A percentile compares a stretch with the other conserved stretches of the same genome.
Evolutionary conservation across 768 basidiomycete genomes (phyloP).

Genomic region (Coprinopsis cinerea): DNA sequence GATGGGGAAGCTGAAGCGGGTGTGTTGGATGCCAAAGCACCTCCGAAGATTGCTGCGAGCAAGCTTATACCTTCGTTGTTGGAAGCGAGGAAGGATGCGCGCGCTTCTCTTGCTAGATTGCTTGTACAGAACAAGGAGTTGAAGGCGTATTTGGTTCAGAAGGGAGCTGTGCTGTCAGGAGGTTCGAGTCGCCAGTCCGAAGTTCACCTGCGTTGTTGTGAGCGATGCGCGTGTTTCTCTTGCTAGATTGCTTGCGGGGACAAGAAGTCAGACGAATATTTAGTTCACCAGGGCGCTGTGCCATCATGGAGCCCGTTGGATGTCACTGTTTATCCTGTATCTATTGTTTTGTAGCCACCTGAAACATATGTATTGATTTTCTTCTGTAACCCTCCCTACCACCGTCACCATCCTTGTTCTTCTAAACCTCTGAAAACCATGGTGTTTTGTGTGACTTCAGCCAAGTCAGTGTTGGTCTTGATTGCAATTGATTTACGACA

Average conservation of each 20-base stretch:
- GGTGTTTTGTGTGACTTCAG: not conserved
- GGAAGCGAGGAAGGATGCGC: slow-evolving; percentile 16
- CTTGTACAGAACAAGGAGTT: not conserved
- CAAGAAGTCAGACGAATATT: too few species aligned
- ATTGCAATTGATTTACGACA: not conserved
- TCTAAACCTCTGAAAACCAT: not conserved
- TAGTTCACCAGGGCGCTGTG: too few species aligned
- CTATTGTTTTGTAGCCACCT: too few species aligned
- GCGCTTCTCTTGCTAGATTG: not conserved
- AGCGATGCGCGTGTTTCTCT: too few species aligned
- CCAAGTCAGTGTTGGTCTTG: not conserved
- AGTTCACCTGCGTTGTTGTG: too few species aligned
- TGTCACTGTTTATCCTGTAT: too few species aligned
- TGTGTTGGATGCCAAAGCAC: slow-evolving; percentile 11
- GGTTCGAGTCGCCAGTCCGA: too few species aligned
- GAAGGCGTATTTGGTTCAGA: not conserved
- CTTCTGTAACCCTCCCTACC: too few species aligned
- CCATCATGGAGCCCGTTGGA: too few species aligned
- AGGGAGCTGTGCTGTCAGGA: not conserved
- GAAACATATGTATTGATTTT: too few species aligned
- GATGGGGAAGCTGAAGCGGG: slow-evolving; percentile 1
- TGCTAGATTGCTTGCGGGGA: too few species aligned
- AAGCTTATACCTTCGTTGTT: slow-evolving; percentile 27
- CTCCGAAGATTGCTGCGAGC: slow-evolving; percentile 18
- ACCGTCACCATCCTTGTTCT: not conserved